Conservation (phyloP, 208 protist species). For the Herpetomonas samuelpessoai region DNA sequence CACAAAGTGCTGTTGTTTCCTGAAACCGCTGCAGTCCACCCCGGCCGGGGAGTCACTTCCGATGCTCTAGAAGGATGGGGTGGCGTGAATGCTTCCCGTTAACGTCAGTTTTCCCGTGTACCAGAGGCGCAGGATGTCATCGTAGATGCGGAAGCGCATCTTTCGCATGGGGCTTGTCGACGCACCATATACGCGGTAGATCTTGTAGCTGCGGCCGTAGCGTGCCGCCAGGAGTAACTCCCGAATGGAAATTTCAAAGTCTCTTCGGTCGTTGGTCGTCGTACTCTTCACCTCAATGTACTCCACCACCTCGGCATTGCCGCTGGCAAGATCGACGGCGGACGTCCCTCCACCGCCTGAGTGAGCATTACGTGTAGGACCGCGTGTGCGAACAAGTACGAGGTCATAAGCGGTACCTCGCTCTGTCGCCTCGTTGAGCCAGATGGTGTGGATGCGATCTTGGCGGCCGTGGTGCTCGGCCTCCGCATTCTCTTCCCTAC, state of each 20-base stretch:
- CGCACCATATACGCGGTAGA: slow-evolving; percentile 81
- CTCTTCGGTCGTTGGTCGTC: slow-evolving; percentile 32
- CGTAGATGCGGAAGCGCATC: slow-evolving; percentile 53
- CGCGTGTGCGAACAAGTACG: too few relatives aligned
- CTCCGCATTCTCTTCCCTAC: slow-evolving; percentile 13
- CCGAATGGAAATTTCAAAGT: slow-evolving; percentile 81
- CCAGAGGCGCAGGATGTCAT: slow-evolving; percentile 67
- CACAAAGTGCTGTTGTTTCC: too few relatives aligned
- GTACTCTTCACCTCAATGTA: slow-evolving; percentile 88
- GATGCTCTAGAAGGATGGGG: slow-evolving; percentile 26
- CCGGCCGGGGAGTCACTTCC: too few relatives aligned
- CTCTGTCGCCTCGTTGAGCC: too few relatives aligned
- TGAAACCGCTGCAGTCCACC: too few relatives aligned
- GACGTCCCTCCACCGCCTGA: too few relatives aligned
- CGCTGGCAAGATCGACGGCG: too few relatives aligned
- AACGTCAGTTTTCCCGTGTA: slow-evolving; percentile 55
- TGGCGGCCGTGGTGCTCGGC: too few relatives aligned
- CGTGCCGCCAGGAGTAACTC: slow-evolving; percentile 81
- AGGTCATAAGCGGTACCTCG: too few relatives aligned
- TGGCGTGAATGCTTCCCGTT: slow-evolving; percentile 68
- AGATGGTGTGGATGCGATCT: too few relatives aligned
- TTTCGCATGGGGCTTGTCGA: slow-evolving; percentile 33
- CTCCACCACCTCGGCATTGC: slow-evolving; percentile 31
- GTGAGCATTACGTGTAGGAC: too few relatives aligned
- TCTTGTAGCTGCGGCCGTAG: slow-evolving; percentile 57